phyloP scores from a whole-genome alignment of 257 asterid genomes.

The Voacanga thouarsii region DNA sequence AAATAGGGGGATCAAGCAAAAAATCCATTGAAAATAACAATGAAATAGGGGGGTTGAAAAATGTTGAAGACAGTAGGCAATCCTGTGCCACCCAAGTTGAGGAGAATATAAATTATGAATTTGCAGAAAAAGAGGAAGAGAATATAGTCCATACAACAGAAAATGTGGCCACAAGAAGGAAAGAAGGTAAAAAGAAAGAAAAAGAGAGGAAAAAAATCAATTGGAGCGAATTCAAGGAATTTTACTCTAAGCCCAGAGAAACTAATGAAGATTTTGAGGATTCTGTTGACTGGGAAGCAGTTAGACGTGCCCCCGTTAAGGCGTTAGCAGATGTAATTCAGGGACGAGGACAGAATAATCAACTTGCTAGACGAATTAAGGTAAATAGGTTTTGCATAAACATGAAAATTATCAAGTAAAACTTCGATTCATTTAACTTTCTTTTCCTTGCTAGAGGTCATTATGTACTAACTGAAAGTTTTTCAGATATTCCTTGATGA shows the following conservation, averaged over 20 bases:
- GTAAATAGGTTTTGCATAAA: slow-evolving; percentile 20
- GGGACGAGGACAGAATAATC: slow-evolving; percentile 43
- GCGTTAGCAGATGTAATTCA: slow-evolving; percentile 32
- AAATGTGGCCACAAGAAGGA: neutral
- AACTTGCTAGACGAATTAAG: slow-evolving; percentile 53
- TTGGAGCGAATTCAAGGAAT: slow-evolving; percentile 48
- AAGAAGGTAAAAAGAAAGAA: slow-evolving; percentile 10
- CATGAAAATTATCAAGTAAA: neutral
- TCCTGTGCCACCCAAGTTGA: neutral
- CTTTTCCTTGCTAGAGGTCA: neutral
- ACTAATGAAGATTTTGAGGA: slow-evolving; percentile 22
- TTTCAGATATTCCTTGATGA: slow-evolving; percentile 51
- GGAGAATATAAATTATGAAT: neutral
- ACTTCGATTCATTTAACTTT: neutral
- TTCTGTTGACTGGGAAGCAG: slow-evolving; percentile 57
- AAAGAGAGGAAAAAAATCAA: slow-evolving; percentile 21
- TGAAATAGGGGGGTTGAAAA: neutral
- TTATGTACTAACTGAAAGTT: neutral
- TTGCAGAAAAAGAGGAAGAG: neutral
- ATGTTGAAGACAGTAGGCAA: neutral
- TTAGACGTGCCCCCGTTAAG: slow-evolving; percentile 32
- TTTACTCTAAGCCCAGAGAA: slow-evolving; percentile 14
- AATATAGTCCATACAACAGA: neutral
- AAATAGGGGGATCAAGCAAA: neutral
- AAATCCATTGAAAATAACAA: neutral